Base-by-base conservation (phyloP, 2,329 filamentous ascomycete species). In the Colletotrichum limetticola region DNA sequence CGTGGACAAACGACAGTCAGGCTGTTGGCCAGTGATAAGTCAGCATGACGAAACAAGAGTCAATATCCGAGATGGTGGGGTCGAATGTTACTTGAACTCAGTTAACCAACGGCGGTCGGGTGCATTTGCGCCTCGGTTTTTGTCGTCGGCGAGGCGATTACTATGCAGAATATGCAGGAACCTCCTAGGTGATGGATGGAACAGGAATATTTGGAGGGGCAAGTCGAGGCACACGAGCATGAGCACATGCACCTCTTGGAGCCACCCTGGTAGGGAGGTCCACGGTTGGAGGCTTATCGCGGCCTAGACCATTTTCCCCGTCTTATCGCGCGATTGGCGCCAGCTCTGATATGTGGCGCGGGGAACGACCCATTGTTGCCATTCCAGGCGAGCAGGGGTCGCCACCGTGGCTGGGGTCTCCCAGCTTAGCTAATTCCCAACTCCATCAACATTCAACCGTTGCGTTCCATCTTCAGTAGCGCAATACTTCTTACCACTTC, bases 11-110 rank as follows among this genome's bases (percentile, higher is more conserved):
- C 30, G 61, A 72, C 62, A 69, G 66, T 74, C 53, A 63, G 66
- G 65, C 57, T 65, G 62, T 64, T 66, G 71, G 19, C 58, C 35
- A 26, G 49, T 62, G 68, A 72, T 74, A 74, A 72, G 71, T 74
- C 71, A 74, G 68, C 71, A 74, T 74, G 71, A 72, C 71, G 71
- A 74, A 74, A 72, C 68, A 73, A 71, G 52, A 74, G 35, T 67
- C 68, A 63, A 72, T 71, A 66, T 74, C 68, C 62, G 63, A 59
- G 14, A 26, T 63, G 62, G 71, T 66, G 71, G 68, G 71, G 71
- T 74, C 52, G 30, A 68, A 63, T 59, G 52, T 59, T 72, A 74
- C 71, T 57, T 72, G 62, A 19, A 56, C 32, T 26, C 22, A 56
- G 42, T 49, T 30, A 16, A 30, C 52, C 57, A 61, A 30, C 28